Base-by-base conservation (phyloP, 176 grass and related monocot species). In the Oryza longistaminata region DNA sequence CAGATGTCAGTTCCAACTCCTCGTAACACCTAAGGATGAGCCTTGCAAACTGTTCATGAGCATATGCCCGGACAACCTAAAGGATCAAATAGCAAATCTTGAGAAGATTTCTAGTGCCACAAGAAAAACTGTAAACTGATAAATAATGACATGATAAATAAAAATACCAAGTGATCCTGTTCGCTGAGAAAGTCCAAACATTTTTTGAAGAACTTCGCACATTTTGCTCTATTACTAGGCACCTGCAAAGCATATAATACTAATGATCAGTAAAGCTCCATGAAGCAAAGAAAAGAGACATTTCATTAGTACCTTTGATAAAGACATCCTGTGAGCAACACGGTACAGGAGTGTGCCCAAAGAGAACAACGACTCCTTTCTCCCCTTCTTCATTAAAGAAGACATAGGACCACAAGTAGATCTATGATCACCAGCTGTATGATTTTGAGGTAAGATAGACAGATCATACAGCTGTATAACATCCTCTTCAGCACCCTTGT, bases 1-100 rank as follows among this genome's bases (percentile, higher is more conserved):
- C 93, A 65, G 86, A 91, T 84, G 82, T 91, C 72, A 99, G 79
- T 89, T 99, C 96, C 86, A 99, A 86, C 26, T 99, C 93, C 84
- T 99, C 96, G 0, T 99, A 96, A 49, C 93, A 96, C 73, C 88
- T 95, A 26, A 99, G 92, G 48, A 96, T 96, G 81, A 99, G 91
- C 53, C 96, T 96, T 21, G 93, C 96, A 94, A 96, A 96, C 78
- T 99, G 91, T 90, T 99, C 96, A 71, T 99, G 96, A 65, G 96
- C 96, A 92, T 87, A 92, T 81, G 90, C 96, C 33, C 90, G 87
- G 61, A 96, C 91, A 84, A 99, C 93, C 96, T 98, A 77, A 67
- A 87, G 64, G 11, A 80, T 69, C 72, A 45, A 7, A 10, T 50
- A 75, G 73, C 17, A 79, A 65, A 87, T 49, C 9, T 33, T 46